A percentile compares a stretch with the other conserved stretches of the same genome.
Evolutionary conservation across 2,329 filamentous ascomycete genomes (phyloP).

Genomic region (Fusarium pilosicola): DNA sequence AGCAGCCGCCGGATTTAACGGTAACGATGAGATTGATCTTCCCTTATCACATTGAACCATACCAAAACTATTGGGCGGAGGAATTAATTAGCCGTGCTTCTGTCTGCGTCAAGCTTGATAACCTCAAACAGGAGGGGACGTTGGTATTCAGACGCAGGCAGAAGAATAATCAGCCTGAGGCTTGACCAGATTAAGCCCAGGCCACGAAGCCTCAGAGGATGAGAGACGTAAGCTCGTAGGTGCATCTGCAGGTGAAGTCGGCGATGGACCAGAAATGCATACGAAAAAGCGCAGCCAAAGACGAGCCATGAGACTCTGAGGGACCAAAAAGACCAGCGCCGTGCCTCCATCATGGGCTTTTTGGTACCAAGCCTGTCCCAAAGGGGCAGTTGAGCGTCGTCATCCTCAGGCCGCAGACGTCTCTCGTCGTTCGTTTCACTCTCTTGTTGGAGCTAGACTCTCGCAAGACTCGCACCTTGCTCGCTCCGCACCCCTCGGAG

Average conservation of each 20-base stretch:
- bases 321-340: neutral
- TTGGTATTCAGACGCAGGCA: constrained; percentile 22
- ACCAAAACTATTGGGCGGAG: constrained; percentile 19
- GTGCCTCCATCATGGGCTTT: constrained; percentile 35
- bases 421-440: constrained; percentile 23
- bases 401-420: constrained; percentile 45
- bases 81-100: constrained; percentile 22
- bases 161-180: constrained; percentile 36
- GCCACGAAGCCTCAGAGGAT: constrained; percentile 38
- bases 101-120: constrained; percentile 26
- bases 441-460: constrained; percentile 1
- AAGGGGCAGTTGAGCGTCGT: constrained; percentile 46
- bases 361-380: constrained; percentile 30
- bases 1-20: constrained; percentile 13
- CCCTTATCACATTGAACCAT: constrained; percentile 8
- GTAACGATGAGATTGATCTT: constrained; percentile 5
- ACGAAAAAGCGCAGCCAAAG: constrained; percentile 26
- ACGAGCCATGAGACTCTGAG: constrained; percentile 13
- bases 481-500: constrained; percentile 20
- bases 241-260: constrained; percentile 31
- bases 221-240: constrained; percentile 39
- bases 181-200: constrained; percentile 42
- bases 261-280: constrained; percentile 21
- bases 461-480: neutral
- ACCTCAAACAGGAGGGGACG: constrained; percentile 25